A percentile compares a stretch with the other conserved stretches of the same genome.
Evolutionary conservation across 805 yeast species (phyloP).

Genomic region (Yarrowia keelungensis): DNA sequence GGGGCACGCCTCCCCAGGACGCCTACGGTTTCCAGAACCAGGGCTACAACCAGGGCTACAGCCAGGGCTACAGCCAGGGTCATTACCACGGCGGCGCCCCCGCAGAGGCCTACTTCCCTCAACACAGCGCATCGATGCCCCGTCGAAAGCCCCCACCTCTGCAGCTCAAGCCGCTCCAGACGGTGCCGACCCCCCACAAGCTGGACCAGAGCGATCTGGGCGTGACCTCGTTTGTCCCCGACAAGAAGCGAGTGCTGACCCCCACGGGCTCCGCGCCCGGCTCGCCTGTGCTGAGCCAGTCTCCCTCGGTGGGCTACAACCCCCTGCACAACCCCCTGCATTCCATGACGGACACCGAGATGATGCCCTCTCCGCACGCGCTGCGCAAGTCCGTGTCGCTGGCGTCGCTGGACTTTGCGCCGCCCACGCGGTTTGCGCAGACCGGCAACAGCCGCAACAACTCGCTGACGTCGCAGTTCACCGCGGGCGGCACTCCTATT

Average conservation of each 20-base stretch:
- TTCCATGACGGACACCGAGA: slow-evolving; percentile 36
- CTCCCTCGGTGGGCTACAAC: slow-evolving; percentile 21
- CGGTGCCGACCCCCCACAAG: slow-evolving; percentile 45
- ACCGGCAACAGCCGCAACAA: slow-evolving; percentile 37
- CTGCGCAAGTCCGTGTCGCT: slow-evolving; percentile 43
- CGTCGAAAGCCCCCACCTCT: slow-evolving; percentile 28
- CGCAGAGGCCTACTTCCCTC: slow-evolving; percentile 19
- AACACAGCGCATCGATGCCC: neutral
- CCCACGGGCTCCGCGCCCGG: slow-evolving; percentile 30
- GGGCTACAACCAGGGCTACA: neutral
- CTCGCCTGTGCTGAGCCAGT: slow-evolving; percentile 28
- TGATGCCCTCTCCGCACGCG: slow-evolving; percentile 45
- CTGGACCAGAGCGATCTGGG: slow-evolving; percentile 43
- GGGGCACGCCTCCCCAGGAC: slow-evolving; percentile 40
- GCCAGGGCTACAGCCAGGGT: neutral
- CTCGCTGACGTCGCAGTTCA: slow-evolving; percentile 35
- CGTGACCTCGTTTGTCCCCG: slow-evolving; percentile 25
- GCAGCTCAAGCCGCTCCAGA: slow-evolving; percentile 40
- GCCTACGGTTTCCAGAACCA: neutral
- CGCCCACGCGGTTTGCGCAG: slow-evolving; percentile 42
- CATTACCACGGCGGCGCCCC: slow-evolving; percentile 18
- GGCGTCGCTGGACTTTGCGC: slow-evolving; percentile 44
- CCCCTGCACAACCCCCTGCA: slow-evolving; percentile 36
- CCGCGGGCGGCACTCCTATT: slow-evolving; percentile 17
- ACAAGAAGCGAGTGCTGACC: slow-evolving; percentile 7